Evolutionary conservation across 805 yeast species (phyloP).

Genomic region (Cyberlindnera sargentensis): DNA sequence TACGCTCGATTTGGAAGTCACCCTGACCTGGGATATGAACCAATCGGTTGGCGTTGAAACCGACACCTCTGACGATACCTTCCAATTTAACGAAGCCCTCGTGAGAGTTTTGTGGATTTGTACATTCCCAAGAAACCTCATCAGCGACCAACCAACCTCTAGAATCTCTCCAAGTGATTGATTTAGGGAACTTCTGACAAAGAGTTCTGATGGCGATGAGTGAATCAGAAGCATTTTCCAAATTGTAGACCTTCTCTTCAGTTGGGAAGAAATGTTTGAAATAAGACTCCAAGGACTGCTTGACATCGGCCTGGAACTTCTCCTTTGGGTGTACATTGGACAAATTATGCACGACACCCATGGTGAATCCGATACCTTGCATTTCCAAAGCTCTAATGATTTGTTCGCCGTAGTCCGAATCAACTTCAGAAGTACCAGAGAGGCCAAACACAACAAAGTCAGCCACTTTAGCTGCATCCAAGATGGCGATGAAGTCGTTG

Average conservation of each 20-base stretch:
- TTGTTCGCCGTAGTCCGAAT: conserved; percentile 75
- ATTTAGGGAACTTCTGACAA: conserved; percentile 82
- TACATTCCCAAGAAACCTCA: conserved; percentile 35
- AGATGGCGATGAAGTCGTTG: conserved; percentile 54
- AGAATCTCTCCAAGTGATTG: conserved; percentile 87
- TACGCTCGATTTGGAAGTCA: conserved; percentile 68
- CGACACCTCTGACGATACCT: conserved; percentile 84
- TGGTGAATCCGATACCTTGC: conserved; percentile 83
- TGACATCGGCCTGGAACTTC: conserved; percentile 67
- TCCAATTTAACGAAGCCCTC: conserved; percentile 50
- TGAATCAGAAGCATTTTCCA: conserved; percentile 66
- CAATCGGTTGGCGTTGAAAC: conserved; percentile 69
- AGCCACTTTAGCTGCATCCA: conserved; percentile 84
- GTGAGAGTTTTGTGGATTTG: conserved; percentile 20
- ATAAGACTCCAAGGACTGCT: conserved; percentile 57
- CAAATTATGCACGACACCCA: conserved; percentile 74
- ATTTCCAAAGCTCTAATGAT: conserved; percentile 80
- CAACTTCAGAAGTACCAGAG: conserved; percentile 82
- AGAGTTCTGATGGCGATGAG: conserved; percentile 63
- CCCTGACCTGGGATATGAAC: conserved; percentile 88
- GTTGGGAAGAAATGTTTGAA: conserved; percentile 74
- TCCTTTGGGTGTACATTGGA: conserved; percentile 60
- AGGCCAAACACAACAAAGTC: conserved; percentile 89
- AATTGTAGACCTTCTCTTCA: conserved; percentile 67
- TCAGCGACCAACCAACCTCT: conserved; percentile 86